Evolutionary conservation across 202 grass and related monocot species (phyloP), one percentile per base, ranked within the genome.

Genomic region (Bolboschoenoplectus hybrid): DNA sequence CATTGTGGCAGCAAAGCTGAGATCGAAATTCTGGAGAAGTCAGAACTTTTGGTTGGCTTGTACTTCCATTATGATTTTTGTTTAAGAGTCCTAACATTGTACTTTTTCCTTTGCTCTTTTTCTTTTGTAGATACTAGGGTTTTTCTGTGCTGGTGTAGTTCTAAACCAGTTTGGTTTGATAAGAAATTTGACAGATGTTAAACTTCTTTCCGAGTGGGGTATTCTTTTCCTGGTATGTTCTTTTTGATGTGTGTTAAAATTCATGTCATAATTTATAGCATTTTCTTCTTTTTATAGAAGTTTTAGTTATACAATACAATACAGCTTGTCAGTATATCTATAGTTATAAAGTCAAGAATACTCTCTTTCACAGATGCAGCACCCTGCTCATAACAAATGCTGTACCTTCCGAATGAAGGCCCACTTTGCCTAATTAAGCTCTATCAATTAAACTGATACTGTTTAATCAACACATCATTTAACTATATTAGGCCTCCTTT

Each of bases 131-230:
- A 98, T 98, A 53, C 90, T 98, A 68, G 97, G 97, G n/a, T 98
- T 98, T 86, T 98, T 98, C 87, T 94, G 91, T 88, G 97, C 93
- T 78, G 97, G 91, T 83, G 97, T 96, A 63, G 88, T 92, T 78
- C 90, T 98, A 89, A 98, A 96, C 80, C 97, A 98, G 81, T 98
- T 98, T 87, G 93, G 97, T 41, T 89, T 98, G 49, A 98, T 98
- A 75, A 89, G 97, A 91, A 98, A 98, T 82, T 91, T 98, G 90
- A 91, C 89, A 40, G 97, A 98, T 74, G 97, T 98, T 80, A 96
- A 98, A 88, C 89, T 98, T 56, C 86, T 98, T 20, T 98, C 97
- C 6, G 97, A 98, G 70, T 98, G 97, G 97, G 97, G 97, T 2
- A 98, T 98, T 66, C 97, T 98, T 44, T 98, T 98, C 90, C 88